These are phyloP conservation scores for Phlyctochytrium planicorne DNA, from an alignment of 192 early-diverging fungal species.

Conservation along the genomic window DNA sequence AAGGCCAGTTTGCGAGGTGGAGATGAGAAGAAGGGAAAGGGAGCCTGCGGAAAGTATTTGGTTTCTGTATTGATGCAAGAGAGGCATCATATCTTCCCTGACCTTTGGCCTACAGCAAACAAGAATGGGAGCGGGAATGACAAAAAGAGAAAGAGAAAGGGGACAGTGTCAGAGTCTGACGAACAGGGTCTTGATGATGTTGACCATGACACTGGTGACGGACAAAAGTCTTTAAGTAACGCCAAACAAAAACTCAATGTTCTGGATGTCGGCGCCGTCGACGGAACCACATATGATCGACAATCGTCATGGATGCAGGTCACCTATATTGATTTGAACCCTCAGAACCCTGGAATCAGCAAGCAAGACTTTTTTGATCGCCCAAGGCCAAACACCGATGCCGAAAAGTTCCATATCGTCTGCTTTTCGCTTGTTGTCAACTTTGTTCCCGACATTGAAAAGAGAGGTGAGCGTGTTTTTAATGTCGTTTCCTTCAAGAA, in stretches of 20 bases:
- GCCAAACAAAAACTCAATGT: slow-evolving; percentile 49
- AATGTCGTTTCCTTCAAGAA: neutral
- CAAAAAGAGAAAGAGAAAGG: no score
- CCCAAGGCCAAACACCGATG: slow-evolving; percentile 36
- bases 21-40: slow-evolving; percentile 76
- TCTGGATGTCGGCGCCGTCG: slow-evolving; percentile 84
- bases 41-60: slow-evolving; percentile 77
- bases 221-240: neutral
- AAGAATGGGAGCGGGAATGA: neutral
- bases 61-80: slow-evolving; percentile 54
- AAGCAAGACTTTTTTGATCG: slow-evolving; percentile 85
- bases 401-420: slow-evolving; percentile 69
- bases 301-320: slow-evolving; percentile 67
- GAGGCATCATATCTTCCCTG: neutral
- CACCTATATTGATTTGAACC: slow-evolving; percentile 84
- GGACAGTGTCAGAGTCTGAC: slow-evolving; percentile 14
- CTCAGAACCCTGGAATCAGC: slow-evolving; percentile 68
- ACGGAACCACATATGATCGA: slow-evolving; percentile 70
- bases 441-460: slow-evolving; percentile 76
- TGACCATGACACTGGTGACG: neutral
- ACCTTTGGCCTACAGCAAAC: neutral
- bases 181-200: neutral
- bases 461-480: slow-evolving; percentile 49
- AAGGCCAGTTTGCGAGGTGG: slow-evolving; percentile 79
- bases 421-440: slow-evolving; percentile 85